Evolutionary conservation across 2,329 filamentous ascomycete species (phyloP).

Genomic region (Helotiales sp.): DNA sequence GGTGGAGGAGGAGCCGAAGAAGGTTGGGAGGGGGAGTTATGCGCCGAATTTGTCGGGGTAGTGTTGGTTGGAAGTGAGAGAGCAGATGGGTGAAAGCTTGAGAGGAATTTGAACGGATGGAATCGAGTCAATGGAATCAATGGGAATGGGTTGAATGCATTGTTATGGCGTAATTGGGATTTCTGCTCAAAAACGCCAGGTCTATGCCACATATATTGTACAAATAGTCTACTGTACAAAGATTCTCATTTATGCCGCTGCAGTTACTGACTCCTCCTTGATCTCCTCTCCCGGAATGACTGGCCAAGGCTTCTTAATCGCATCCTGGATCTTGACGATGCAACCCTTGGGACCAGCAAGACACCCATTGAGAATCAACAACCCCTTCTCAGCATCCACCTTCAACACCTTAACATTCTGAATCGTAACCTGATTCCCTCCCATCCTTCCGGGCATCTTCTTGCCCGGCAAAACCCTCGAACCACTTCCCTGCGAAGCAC

Average conservation of each 20-base stretch:
- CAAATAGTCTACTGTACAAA: conserved; percentile 33
- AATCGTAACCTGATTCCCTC: conserved; percentile 82
- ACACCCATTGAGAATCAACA: conserved; percentile 85
- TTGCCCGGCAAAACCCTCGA: conserved; percentile 93
- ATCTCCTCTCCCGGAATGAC: conserved; percentile 56
- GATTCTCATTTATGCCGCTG: conserved; percentile 40
- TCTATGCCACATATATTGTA: conserved; percentile 41
- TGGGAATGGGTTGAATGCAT: conserved; percentile 28
- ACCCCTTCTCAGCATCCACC: conserved; percentile 84
- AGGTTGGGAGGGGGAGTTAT: conserved; percentile 46
- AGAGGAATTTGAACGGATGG: conserved; percentile 12
- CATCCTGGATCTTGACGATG: conserved; percentile 84
- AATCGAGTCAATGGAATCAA: not conserved
- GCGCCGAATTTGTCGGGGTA: conserved; percentile 40
- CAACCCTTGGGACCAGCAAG: conserved; percentile 89
- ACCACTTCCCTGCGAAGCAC: conserved; percentile 88
- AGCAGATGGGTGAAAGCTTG: conserved; percentile 7
- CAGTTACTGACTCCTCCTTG: conserved; percentile 50
- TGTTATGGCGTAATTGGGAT: conserved; percentile 32
- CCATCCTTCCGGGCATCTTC: conserved; percentile 98
- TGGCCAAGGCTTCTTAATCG: conserved; percentile 84
- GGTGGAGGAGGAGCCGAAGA: conserved; percentile 49
- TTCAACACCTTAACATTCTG: conserved; percentile 91
- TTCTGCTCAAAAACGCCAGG: conserved; percentile 36
- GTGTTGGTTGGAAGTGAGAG: conserved; percentile 25